Base-by-base conservation (phyloP, 2,329 filamentous ascomycete species). In the Apiospora rasikravindrae region DNA sequence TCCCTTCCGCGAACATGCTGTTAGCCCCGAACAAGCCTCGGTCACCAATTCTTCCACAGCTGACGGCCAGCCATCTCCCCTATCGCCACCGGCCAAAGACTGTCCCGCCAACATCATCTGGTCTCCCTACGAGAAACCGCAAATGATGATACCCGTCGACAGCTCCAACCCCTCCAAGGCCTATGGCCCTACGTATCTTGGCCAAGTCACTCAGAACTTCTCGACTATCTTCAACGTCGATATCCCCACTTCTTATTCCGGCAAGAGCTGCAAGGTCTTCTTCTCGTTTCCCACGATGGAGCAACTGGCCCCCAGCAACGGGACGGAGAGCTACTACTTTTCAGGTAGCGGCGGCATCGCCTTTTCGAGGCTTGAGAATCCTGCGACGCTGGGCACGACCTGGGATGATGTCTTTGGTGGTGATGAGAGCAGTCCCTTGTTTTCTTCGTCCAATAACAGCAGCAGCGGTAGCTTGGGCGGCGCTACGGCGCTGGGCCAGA, bases 161-260 rank as follows among this genome's bases (percentile, higher is more conserved):
- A 86, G 86, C 3, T 81, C 84, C 22, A 81, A 86, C 22, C 89
- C 90, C 0, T 80, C 87, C 78, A 84, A 81, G 4, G 82, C 87
- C 0, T 81, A 82, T 61, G 90, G 90, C 19, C 89, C 86, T 4
- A 85, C 84, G 2, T 88, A 83, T 81, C 87, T 88, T 74, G 90
- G 89, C 70, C 85, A 86, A 14, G 83, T 92, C 49, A 88, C 87
- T 16, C 80, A 84, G 24, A 84, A 82, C 71, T 80, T 88, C 68
- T 88, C 87, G 13, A 87, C 88, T 16, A 87, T 93, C 77, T 93
- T 91, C 87, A 92, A 92, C 83, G 93, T 93, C 81, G 90, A 92
- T 77, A 88, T 93, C 61, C 88, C 88, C 0, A 74, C 80, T 4
- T 80, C 82, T 6, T 86, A 89, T 76, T 76, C 83, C 11, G 89